Evolutionary conservation across 768 basidiomycete genomes (phyloP), one percentile per base, ranked within the genome.

Genomic region (Lactarius hengduanensis): DNA sequence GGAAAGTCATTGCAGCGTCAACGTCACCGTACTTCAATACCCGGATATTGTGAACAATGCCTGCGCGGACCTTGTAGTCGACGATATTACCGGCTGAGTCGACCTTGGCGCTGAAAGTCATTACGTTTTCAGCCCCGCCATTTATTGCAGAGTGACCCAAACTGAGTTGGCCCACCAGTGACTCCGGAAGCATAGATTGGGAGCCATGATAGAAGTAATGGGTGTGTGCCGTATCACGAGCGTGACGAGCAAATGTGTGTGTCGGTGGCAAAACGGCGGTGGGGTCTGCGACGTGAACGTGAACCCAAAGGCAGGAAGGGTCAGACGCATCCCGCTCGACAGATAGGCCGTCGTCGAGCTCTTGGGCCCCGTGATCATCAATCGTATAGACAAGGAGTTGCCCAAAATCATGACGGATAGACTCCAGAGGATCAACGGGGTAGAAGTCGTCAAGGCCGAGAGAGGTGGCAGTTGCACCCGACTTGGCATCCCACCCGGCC

Each of bases 281-380:
- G 0, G 96, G 96, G 74, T 99, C 97, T 11, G 97, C 96, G 63
- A 99, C 83, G 73, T 98, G 97, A 30, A 90, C 81, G 71, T 98
- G 96, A 13, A 96, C 74, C 96, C 97, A 98, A 55, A 77, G 73
- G 22, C 76, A 80, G 18, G 80, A 83, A 2, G 85, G 84, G 57
- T 90, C 86, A 4, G 77, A 77, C 5, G 83, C 80, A 38, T 89
- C 81, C n/a, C 77, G 73, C 69, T 96, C 91, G 36, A 98, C 73
- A 2, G 95, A 96, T 38, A 99, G 72, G 2, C 94, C 97, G 74
- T 99, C 97, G 73, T 99, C 97, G 26, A 98, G 82, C 73, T 99
- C 97, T 71, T 89, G 77, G 0, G 97, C 95, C 8, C 72, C 74
- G 0, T 80, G 69, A 66, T 93, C 91, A 72, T 99, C 97, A 62